Base-by-base conservation (phyloP, 225 moss, liverwort and hornwort genomes). In the Physcomitrellopsis africana region DNA sequence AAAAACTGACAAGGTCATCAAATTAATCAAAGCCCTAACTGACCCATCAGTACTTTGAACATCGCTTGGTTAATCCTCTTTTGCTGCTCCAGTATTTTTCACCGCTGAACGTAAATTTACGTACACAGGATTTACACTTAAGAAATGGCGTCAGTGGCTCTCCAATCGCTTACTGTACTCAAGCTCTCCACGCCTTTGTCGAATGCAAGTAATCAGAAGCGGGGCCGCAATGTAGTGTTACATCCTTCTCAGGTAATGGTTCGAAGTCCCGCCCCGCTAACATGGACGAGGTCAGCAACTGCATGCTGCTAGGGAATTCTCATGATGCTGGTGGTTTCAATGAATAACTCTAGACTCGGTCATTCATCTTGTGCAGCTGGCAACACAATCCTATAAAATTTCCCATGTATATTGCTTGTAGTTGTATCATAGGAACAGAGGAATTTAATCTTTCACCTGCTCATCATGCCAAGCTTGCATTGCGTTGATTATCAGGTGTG, bases 61-160 rank as follows among this genome's bases (percentile, higher is more conserved):
- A 53, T 22, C 46, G 66, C 1, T 10, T 15, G 64, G 65, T 71
- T 53, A 23, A 47, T 20, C 19, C 37, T 56, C 37, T 48, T 37
- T 65, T 12, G 13, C 44, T 27, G 42, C 47, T 44, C 7, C 2
- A 60, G 27, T 26, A 26, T 29, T 29, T 59, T 17, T 12, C 10
- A 46, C n/a, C 7, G 59, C 48, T 78, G 67, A 73, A 12, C 9
- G 7, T 7, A 43, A 61, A 60, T 75, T 56, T 17, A 0, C 64
- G 13, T 68, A 19, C 13, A n/a, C 68, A 72, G 68, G 46, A 17
- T 63, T 67, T 19, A 1, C 5, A 65, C 11, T n/a, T 26, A 13
- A 18, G 64, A 16, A 69, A 76, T 86, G 86, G 77, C 74, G 41
- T 80, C 74, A 42, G 72, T 77, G 77, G 71, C 77, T 15, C 71